Conservation (phyloP, 805 yeast genomes). For the Nakazawaea ernobii region DNA sequence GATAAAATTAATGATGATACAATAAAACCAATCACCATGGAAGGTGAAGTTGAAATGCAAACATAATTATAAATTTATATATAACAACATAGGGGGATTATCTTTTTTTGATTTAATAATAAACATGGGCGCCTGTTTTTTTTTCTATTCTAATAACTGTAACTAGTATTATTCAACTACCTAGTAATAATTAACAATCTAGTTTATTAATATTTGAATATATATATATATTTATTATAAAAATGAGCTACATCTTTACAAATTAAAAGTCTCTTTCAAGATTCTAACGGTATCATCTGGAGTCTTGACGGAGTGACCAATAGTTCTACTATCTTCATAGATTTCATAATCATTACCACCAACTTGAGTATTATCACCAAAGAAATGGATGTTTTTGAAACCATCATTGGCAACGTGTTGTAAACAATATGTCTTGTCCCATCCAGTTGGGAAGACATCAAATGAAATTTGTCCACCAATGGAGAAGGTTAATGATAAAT, state of each 20-base stretch:
- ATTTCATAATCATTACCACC: constrained; percentile 99
- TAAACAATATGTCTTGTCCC: constrained; percentile 99
- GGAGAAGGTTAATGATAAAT: constrained; percentile 85
- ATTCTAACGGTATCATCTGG: constrained; percentile 88
- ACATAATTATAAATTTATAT: background rate
- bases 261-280: constrained; percentile 74
- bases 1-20: background rate
- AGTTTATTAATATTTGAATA: no score
- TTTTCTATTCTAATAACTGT: no score
- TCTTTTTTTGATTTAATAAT: background rate
- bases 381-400: constrained; percentile 88
- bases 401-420: constrained; percentile 85
- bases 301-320: constrained; percentile 86
- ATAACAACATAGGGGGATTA: background rate
- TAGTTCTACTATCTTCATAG: constrained; percentile 85
- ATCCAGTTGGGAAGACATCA: constrained; percentile 99
- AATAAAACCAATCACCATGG: background rate
- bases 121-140: background rate
- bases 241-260: constrained; percentile 22
- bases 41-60: constrained; percentile 6
- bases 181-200: no score
- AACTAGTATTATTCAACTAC: no score
- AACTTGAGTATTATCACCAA: constrained; percentile 94
- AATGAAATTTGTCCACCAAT: constrained; percentile 99
- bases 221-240: background rate